Evolutionary conservation across 495 filamentous ascomycete genomes (phyloP), one percentile per base, ranked within the genome.

Genomic region (Annulohypoxylon stygium): DNA sequence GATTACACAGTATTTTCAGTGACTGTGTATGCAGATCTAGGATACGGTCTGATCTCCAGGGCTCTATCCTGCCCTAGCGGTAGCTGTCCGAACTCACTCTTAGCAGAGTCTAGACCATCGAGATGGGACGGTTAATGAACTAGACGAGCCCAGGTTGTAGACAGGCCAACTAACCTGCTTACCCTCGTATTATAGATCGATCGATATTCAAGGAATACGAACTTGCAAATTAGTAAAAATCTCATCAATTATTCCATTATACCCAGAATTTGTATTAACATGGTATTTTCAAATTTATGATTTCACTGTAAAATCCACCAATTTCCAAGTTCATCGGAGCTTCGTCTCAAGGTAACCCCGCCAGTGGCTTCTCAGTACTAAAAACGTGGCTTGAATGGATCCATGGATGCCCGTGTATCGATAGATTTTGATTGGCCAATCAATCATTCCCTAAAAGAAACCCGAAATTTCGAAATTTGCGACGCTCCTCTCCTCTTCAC

Each of bases 401-500:
- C 30, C 18, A 20, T 0, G 39, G 14, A 34, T 16, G 37, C 18
- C 16, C n/a, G 37, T 43, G 62, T 39, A 48, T 48, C 37, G 54
- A 1, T 30, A 30, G 23, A 65, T 12, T 3, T 3, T 67, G 43
- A 67, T 70, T 67, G 45, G 65, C 12, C 61, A 61, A 73, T 65
- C 30, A 16, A 30, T 25, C 39, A 59, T 58, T 12, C 36, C 41
- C 37, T 57, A n/a, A 62, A 70, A 62, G 30, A 53, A 36, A 36
- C 45, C 61, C 26, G 4, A 30, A 66, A 65, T 33, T 76, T 67
- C 48, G 25, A 54, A 6, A 25, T 45, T 58, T 54, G 12, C 2
- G 3, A 61, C 57, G 50, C 51, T 53, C 65, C 53, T 72, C 60
- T 71, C 66, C 74, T 73, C 79, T 73, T 65, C 71, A 80, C 78